These are phyloP conservation scores for Solanum lycopersicoides DNA, from an alignment of 257 asterid genomes.

Conservation along the genomic window DNA sequence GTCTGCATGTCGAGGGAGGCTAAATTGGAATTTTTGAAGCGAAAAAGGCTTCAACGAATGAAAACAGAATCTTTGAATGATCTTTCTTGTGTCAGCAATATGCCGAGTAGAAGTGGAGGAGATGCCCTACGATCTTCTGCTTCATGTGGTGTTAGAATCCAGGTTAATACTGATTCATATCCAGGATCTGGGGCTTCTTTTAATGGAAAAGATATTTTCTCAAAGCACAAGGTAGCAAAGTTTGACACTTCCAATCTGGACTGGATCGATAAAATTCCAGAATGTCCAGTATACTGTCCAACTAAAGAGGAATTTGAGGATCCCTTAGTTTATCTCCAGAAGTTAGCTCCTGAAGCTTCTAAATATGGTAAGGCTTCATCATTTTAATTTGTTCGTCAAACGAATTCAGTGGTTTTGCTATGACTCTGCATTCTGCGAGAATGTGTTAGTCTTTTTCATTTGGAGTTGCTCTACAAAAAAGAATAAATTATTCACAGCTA, in stretches of 20 bases:
- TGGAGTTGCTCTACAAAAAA: not conserved
- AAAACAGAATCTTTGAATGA: conserved; percentile 45
- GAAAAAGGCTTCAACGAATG: conserved; percentile 69
- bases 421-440: not conserved
- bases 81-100: conserved; percentile 25
- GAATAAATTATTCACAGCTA: not conserved
- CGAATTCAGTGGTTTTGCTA: not conserved
- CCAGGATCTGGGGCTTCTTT: conserved; percentile 31
- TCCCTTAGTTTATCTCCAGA: conserved; percentile 80
- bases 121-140: conserved; percentile 66
- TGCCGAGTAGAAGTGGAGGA: conserved; percentile 64
- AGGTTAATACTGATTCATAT: conserved; percentile 20
- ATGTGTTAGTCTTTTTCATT: not conserved
- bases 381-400: not conserved
- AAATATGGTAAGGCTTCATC: conserved; percentile 52
- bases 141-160: conserved; percentile 76
- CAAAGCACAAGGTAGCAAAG: conserved; percentile 60
- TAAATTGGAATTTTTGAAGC: conserved; percentile 74
- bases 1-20: conserved; percentile 66
- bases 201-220: conserved; percentile 43
- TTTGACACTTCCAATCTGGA: conserved; percentile 59
- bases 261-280: conserved; percentile 76
- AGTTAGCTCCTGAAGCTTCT: conserved; percentile 95
- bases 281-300: conserved; percentile 85
- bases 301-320: conserved; percentile 84